Percentiles rank a stretch among this genome's conserved stretches.
Conservation (phyloP, 495 filamentous ascomycete genomes). For the Trypethelium eluteriae region DNA sequence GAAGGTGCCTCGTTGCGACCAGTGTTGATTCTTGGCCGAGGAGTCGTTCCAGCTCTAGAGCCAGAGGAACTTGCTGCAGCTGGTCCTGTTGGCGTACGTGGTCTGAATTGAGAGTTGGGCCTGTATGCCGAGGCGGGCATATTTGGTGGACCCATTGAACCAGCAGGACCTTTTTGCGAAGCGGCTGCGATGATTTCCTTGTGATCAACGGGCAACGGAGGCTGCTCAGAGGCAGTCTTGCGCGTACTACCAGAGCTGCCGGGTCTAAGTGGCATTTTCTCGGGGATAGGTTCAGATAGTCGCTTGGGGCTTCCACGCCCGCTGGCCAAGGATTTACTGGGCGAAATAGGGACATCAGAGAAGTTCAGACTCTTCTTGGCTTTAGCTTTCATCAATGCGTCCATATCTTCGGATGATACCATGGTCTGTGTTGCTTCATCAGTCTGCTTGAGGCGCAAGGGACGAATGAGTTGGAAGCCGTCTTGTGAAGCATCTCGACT, state of each 20-base stretch:
- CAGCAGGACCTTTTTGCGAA: constrained; percentile 41
- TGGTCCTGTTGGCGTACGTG: constrained; percentile 59
- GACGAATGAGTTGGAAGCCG: constrained; percentile 5
- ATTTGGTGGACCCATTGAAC: constrained; percentile 76
- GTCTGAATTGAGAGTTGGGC: constrained; percentile 44
- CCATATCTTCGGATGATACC: constrained; percentile 35
- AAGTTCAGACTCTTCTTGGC: constrained; percentile 19
- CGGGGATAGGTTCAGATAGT: constrained; percentile 15
- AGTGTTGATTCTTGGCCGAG: constrained; percentile 44
- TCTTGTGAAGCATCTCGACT: neutral
- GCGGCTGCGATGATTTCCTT: constrained; percentile 78
- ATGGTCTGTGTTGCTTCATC: constrained; percentile 37
- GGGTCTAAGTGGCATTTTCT: constrained; percentile 46
- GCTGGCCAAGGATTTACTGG: constrained; percentile 3
- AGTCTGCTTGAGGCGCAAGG: constrained; percentile 13
- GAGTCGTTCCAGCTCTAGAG: constrained; percentile 45
- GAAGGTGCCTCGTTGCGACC: constrained; percentile 51
- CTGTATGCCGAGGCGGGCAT: constrained; percentile 74
- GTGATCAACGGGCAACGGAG: constrained; percentile 75
- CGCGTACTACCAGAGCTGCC: constrained; percentile 62
- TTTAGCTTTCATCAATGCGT: constrained; percentile 27
- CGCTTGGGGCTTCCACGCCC: constrained; percentile 11
- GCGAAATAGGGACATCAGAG: neutral
- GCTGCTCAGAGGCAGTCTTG: constrained; percentile 45
- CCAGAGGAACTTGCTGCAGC: constrained; percentile 32